Percentiles rank a stretch among this genome's conserved stretches.
phyloP scores from a whole-genome alignment of 306 rosid genomes.

The cucumber (Cucumis sativus) region Cucumber_9930_V3 NC_026660.2:10379001-10379500 shows the following conservation, averaged over 20 bases:
- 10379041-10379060: constrained; percentile 88
- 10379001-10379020: constrained; percentile 77
- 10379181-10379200: constrained; percentile 86
- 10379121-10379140: not conserved
- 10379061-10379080: constrained; percentile 69
- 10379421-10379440: not conserved
- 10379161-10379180: not conserved
- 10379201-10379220: constrained; percentile 75
- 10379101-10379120: not conserved
- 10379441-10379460: not conserved
- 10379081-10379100: not conserved
- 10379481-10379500: constrained; percentile 80
- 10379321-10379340: constrained; percentile 76
- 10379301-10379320: constrained; percentile 58
- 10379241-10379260: constrained; percentile 67
- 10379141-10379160: not conserved
- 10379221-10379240: constrained; percentile 80
- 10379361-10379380: constrained; percentile 70
- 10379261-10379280: constrained; percentile 85
- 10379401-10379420: constrained; percentile 34
- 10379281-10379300: constrained; percentile 81
- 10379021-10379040: constrained; percentile 61
- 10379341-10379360: constrained; percentile 88
- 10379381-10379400: constrained; percentile 73
- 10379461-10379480: constrained; percentile 30